Evolutionary conservation across 805 yeast genomes (phyloP), one percentile per base, ranked within the genome.

Genomic region (Wickerhamomyces hampshirensis): DNA sequence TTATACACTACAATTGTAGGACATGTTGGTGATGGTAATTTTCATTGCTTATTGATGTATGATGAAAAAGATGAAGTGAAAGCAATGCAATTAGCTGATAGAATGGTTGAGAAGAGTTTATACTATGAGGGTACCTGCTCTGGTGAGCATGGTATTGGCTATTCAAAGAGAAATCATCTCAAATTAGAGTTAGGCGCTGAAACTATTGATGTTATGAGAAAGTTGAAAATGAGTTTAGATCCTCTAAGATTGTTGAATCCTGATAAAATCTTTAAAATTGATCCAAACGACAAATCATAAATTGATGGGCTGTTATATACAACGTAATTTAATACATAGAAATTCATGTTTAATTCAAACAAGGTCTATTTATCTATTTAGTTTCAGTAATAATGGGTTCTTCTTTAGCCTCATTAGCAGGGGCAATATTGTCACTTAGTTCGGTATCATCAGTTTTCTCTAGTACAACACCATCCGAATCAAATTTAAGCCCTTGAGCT

Each of bases 141-240:
- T 5, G 94, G 94, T 16, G 93, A 84, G 48, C 93, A 84, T 53
- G 94, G 94, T 3, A 73, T 84, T 30, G 94, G 94, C 2, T 66
- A 77, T 27, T 85, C 86, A 26, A 84, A 84, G 53, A 60, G 87
- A 42, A 68, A 68, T 21, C 74, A 68, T 37, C 56, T 84, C 19
- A 63, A 67, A 27, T 60, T 63, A 38, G 94, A 84, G 55, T 59
- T 84, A 23, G 91, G 89, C 2, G 10, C 24, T 21, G 79, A 71
- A 2, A 70, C 89, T 0, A 69, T 84, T 15, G 74, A 73, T 47
- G 53, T 79, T 29, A 84, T 84, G 94, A 70, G 91, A 51, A 72
- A 70, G 30, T 56, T 84, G 34, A 84, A 84, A 51, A 50, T 80
- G 36, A 75, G 87, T 0, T 53, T 84, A 38, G 94, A 84, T 48